Evolutionary conservation across 1,284 basidiomycete species (phyloP).

Genomic region (Boletus semigastroideus): DNA sequence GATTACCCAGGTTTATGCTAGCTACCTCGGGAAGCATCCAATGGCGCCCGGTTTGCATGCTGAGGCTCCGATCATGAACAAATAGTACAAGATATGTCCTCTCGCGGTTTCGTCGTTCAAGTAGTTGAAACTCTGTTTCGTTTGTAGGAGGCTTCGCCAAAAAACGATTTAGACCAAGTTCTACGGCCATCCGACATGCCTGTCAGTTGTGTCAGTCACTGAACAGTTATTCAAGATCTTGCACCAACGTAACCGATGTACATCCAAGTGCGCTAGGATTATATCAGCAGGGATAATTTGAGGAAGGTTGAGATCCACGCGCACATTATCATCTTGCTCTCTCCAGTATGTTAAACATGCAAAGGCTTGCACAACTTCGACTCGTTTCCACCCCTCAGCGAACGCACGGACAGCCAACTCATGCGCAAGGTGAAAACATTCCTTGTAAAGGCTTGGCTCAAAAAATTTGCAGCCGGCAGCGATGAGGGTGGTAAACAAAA

Average conservation of each 20-base stretch:
- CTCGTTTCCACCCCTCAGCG: conserved; percentile 68
- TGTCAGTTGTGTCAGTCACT: conserved; percentile 30
- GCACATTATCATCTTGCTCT: conserved; percentile 75
- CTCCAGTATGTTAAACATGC: conserved; percentile 86
- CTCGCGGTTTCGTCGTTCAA: conserved; percentile 78
- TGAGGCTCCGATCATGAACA: conserved; percentile 79
- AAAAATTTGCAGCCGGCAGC: conserved; percentile 87
- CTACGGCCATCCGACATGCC: conserved; percentile 85
- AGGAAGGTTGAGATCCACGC: conserved; percentile 26
- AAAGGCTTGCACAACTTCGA: conserved; percentile 83
- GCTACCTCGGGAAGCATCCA: conserved; percentile 79
- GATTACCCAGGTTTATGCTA: conserved; percentile 1
- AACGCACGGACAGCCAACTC: conserved; percentile 75
- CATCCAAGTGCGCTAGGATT: conserved; percentile 69
- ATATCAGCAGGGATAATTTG: conserved; percentile 20
- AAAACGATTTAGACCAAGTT: conserved; percentile 73
- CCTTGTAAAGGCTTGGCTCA: conserved; percentile 63
- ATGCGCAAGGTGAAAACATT: conserved; percentile 66
- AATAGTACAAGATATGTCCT: conserved; percentile 81
- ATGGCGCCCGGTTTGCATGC: conserved; percentile 77
- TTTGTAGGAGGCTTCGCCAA: conserved; percentile 48
- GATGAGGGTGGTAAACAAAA: conserved; percentile 79
- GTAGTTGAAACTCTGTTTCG: conserved; percentile 61
- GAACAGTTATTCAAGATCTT: neutral
- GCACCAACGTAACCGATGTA: conserved; percentile 76